Percentiles rank a stretch among this genome's conserved stretches.
phyloP scores from a whole-genome alignment of 2,329 filamentous ascomycete species.

The Xylariomycetidae sp. region DNA sequence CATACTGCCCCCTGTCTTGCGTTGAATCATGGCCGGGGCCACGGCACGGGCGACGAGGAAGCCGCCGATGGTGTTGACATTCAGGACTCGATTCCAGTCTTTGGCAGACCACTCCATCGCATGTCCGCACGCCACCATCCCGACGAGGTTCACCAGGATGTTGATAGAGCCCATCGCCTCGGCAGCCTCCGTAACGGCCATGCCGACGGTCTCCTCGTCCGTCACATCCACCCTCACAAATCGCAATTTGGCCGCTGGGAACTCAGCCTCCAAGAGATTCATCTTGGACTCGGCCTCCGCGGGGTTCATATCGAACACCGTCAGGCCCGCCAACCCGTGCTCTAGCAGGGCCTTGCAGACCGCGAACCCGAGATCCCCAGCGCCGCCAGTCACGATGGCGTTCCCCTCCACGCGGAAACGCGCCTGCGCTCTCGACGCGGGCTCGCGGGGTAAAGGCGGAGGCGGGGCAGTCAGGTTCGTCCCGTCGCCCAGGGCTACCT shows the following conservation, averaged over 20 bases:
- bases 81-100: constrained; percentile 60
- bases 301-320: constrained; percentile 27
- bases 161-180: constrained; percentile 32
- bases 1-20: constrained; percentile 53
- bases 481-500: constrained; percentile 20
- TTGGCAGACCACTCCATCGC: constrained; percentile 54
- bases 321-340: constrained; percentile 25
- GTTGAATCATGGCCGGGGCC: constrained; percentile 47
- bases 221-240: constrained; percentile 56
- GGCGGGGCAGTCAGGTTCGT: constrained; percentile 19
- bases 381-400: constrained; percentile 28
- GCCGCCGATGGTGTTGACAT: constrained; percentile 67
- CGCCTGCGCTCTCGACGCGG: constrained; percentile 17
- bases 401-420: constrained; percentile 24
- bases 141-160: constrained; percentile 61
- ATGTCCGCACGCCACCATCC: constrained; percentile 59
- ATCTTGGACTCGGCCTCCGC: constrained; percentile 32
- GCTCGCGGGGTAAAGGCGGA: constrained; percentile 15
- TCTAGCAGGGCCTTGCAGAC: constrained; percentile 26
- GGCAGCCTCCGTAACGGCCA: constrained; percentile 21
- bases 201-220: constrained; percentile 40
- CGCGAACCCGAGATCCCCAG: constrained; percentile 25
- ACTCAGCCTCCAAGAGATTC: constrained; percentile 42
- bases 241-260: constrained; percentile 48
- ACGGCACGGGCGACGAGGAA: constrained; percentile 67